These are phyloP conservation scores for Trichoderma virens DNA, from an alignment of 495 filamentous ascomycete genomes.

Conservation along the genomic window DNA sequence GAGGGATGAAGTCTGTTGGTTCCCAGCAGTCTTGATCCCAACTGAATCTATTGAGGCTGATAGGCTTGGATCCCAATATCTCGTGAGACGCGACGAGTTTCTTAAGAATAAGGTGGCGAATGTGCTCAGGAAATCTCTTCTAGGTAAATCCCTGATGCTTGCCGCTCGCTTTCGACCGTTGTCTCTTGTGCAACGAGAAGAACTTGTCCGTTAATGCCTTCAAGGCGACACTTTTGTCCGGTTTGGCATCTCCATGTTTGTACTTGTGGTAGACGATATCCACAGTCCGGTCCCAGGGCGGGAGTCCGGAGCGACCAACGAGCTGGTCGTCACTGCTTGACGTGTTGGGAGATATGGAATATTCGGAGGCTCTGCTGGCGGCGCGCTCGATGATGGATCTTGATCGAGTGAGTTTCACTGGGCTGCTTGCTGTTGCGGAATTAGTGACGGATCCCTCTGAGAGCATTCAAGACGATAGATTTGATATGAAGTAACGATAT, in stretches of 20 bases:
- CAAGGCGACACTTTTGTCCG: constrained; percentile 10
- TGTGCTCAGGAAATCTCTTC: neutral
- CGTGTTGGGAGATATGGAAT: constrained; percentile 3
- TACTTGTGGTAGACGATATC: constrained; percentile 20
- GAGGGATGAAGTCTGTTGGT: constrained; percentile 20
- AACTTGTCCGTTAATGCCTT: constrained; percentile 9
- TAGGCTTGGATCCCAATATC: neutral
- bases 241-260: constrained; percentile 2
- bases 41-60: constrained; percentile 7
- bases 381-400: neutral
- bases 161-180: neutral
- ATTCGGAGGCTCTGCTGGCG: neutral
- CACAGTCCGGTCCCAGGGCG: constrained; percentile 25
- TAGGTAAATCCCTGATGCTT: neutral
- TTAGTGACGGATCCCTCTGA: neutral
- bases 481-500: neutral
- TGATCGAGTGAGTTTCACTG: neutral
- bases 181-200: neutral
- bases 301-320: neutral
- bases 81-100: neutral
- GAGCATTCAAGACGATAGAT: neutral
- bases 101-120: neutral
- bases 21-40: constrained; percentile 14
- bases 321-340: neutral
- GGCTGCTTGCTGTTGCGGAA: neutral